These are phyloP conservation scores for Trypanosoma conorhini DNA, from an alignment of 208 protist genomes.

Conservation along the genomic window DNA sequence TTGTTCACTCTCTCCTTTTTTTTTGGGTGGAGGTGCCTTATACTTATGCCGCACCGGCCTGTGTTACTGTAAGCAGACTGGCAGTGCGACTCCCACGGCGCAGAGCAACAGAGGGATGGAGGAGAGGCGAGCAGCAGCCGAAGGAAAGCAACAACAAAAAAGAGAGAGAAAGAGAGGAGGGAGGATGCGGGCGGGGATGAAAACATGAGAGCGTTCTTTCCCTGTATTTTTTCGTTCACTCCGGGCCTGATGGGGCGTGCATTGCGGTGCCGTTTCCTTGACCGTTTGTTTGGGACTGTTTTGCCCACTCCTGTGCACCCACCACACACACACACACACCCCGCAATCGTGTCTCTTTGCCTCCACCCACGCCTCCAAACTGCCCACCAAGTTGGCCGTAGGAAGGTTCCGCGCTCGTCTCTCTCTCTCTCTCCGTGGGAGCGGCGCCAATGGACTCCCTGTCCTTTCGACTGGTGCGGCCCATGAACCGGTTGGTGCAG, in stretches of 20 bases:
- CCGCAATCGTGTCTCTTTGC: neutral
- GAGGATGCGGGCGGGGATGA: no score
- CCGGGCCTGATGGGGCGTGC: no score
- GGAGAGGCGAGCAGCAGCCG: no score
- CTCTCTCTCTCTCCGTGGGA: neutral
- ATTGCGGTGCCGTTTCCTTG: no score
- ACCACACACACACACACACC: neutral
- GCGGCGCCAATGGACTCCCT: conserved; percentile 47
- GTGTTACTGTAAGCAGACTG: neutral
- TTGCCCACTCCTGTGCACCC: no score
- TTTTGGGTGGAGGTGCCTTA: no score
- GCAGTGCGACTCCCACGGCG: neutral
- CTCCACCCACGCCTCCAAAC: neutral
- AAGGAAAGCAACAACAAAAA: no score
- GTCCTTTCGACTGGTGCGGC: conserved; percentile 48
- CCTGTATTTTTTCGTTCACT: neutral
- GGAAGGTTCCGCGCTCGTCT: neutral
- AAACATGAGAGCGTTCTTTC: no score
- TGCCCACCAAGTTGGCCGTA: neutral
- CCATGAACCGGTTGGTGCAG: conserved; percentile 48
- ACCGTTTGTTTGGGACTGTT: no score
- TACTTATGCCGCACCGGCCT: neutral
- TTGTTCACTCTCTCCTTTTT: no score
- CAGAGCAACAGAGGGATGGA: neutral
- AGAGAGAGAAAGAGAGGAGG: neutral